Conservation (phyloP, 1,284 basidiomycete species). For the Puccinia sorghi region DNA sequence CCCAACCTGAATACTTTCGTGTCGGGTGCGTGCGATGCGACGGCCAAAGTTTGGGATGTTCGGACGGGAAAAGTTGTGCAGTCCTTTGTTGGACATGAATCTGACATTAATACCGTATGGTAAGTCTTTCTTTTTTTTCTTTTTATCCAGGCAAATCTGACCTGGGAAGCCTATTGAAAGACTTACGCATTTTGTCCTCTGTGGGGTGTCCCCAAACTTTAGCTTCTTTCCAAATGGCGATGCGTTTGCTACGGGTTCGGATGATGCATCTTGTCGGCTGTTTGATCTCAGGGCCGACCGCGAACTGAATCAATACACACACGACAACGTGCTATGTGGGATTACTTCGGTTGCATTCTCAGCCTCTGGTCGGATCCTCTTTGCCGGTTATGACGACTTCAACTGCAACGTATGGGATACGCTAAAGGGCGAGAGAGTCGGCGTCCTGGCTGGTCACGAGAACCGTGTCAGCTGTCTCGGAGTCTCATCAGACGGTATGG, state of each 20-base stretch:
- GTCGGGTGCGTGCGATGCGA: slow-evolving; percentile 96
- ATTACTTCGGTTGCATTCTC: slow-evolving; percentile 99
- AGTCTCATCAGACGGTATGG: slow-evolving; percentile 93
- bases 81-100: slow-evolving; percentile 97
- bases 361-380: slow-evolving; percentile 91
- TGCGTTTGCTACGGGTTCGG: slow-evolving; percentile 97
- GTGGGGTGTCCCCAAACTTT: background rate
- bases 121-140: slow-evolving; percentile 61
- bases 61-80: slow-evolving; percentile 94
- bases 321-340: slow-evolving; percentile 97
- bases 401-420: slow-evolving; percentile 99
- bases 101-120: slow-evolving; percentile 98
- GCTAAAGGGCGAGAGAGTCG: slow-evolving; percentile 93
- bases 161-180: background rate
- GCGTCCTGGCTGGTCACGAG: slow-evolving; percentile 94
- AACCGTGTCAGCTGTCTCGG: slow-evolving; percentile 96
- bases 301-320: slow-evolving; percentile 92
- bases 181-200: background rate
- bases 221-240: slow-evolving; percentile 99
- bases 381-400: slow-evolving; percentile 99
- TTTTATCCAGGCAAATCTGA: slow-evolving; percentile 6
- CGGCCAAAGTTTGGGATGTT: slow-evolving; percentile 98
- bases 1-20: slow-evolving; percentile 95
- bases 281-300: slow-evolving; percentile 98
- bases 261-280: slow-evolving; percentile 95